These are phyloP conservation scores for Diacronema lutheri DNA, from an alignment of 78 protist species.

Conservation along the genomic window DNA sequence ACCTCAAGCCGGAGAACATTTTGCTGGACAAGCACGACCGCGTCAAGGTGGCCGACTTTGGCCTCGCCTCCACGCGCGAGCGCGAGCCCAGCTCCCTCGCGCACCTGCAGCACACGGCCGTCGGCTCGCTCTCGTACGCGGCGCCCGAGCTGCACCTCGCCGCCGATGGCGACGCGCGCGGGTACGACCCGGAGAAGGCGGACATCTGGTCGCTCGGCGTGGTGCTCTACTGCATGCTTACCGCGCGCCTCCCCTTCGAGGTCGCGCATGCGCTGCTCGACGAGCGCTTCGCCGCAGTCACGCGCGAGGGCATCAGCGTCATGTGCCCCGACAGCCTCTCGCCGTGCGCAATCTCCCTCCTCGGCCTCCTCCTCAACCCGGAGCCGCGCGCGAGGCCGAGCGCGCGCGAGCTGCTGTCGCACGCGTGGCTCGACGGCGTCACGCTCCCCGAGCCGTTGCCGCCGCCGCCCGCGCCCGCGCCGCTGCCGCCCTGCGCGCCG, in stretches of 20 bases:
- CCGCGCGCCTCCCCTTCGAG: neutral
- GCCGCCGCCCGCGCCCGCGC: no score
- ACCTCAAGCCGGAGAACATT: slow-evolving; percentile 44
- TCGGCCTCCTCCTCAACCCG: no score
- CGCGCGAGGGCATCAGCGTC: no score
- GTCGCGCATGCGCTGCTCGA: no score
- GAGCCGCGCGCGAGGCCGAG: no score
- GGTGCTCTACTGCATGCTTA: neutral
- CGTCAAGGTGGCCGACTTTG: neutral
- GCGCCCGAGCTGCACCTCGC: neutral
- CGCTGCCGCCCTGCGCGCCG: no score
- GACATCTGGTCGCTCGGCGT: slow-evolving; percentile 36
- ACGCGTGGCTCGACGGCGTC: no score
- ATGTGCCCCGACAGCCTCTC: no score
- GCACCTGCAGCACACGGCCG: neutral
- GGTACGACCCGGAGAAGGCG: neutral
- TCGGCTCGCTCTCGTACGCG: neutral
- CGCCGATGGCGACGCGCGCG: neutral
- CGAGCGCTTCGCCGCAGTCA: no score
- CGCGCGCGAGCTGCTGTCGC: no score
- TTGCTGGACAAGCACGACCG: neutral
- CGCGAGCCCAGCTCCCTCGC: neutral
- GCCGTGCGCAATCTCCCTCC: no score
- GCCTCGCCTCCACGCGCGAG: neutral
- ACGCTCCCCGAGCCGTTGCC: no score